Evolutionary conservation across 768 basidiomycete genomes (phyloP).

Genomic region (Cystofilobasidium bisporidii): DNA sequence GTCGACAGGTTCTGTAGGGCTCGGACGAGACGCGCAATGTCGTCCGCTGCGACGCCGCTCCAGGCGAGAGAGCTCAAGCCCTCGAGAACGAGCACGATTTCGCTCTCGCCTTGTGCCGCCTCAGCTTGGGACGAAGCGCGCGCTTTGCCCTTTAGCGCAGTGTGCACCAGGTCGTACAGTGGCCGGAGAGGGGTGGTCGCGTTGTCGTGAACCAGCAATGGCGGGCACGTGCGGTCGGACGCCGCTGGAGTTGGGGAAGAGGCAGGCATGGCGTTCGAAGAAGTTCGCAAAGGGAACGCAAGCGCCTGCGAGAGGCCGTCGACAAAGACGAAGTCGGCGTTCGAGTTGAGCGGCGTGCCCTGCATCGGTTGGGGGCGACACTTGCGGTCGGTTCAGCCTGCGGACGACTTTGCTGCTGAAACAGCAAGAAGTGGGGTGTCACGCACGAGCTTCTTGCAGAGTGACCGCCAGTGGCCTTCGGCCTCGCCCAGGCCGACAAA

Average conservation of each 20-base stretch:
- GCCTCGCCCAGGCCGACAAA: conserved; percentile 22
- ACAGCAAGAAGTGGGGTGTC: too few species aligned
- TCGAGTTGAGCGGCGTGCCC: conserved; percentile 11
- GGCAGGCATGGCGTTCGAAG: too few species aligned
- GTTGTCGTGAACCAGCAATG: background rate
- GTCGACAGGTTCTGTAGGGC: conserved; percentile 3
- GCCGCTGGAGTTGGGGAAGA: background rate
- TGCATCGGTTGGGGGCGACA: background rate
- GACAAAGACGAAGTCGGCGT: conserved; percentile 9
- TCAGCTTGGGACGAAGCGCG: background rate
- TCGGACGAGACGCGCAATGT: conserved; percentile 11
- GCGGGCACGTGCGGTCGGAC: conserved; percentile 7
- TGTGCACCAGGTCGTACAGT: conserved; percentile 17
- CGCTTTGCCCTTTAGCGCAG: conserved; percentile 19
- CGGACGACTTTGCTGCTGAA: too few species aligned
- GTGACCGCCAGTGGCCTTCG: conserved; percentile 7
- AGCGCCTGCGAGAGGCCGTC: conserved; percentile 12
- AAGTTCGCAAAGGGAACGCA: background rate
- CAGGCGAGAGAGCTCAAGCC: conserved; percentile 18
- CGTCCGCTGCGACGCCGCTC: conserved; percentile 22
- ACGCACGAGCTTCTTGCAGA: conserved; percentile 25
- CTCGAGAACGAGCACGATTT: conserved; percentile 15
- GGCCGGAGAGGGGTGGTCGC: conserved; percentile 3
- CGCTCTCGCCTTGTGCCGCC: background rate
- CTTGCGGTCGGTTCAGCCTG: background rate